phyloP scores from a whole-genome alignment of 2,329 filamentous ascomycete genomes.

The Penicillium olsonii region DNA sequence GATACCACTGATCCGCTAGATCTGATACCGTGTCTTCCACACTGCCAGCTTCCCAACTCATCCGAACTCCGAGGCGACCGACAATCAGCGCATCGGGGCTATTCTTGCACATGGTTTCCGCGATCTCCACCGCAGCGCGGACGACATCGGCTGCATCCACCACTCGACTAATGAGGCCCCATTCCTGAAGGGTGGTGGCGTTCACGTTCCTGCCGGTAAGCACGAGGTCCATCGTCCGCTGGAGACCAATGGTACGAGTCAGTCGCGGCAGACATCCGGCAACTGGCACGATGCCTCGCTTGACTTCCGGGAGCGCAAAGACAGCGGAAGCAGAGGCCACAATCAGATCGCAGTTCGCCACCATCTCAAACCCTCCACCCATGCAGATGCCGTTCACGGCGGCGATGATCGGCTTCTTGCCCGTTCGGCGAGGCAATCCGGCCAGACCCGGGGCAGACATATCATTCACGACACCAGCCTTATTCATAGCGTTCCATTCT shows the following conservation, averaged over 20 bases:
- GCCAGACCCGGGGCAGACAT: slow-evolving; percentile 60
- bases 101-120: slow-evolving; percentile 61
- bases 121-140: slow-evolving; percentile 56
- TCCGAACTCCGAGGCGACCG: slow-evolving; percentile 65
- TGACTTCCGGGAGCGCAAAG: slow-evolving; percentile 72
- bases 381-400: slow-evolving; percentile 75
- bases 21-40: slow-evolving; percentile 62
- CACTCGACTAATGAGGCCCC: slow-evolving; percentile 71
- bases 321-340: slow-evolving; percentile 50
- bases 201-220: slow-evolving; percentile 62
- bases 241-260: slow-evolving; percentile 64
- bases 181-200: slow-evolving; percentile 61
- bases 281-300: slow-evolving; percentile 68
- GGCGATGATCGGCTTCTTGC: slow-evolving; percentile 74
- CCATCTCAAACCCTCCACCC: slow-evolving; percentile 77
- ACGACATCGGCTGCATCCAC: slow-evolving; percentile 44
- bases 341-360: slow-evolving; percentile 71
- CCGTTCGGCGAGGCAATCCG: slow-evolving; percentile 64
- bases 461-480: slow-evolving; percentile 30
- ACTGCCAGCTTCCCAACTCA: slow-evolving; percentile 70
- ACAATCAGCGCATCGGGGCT: slow-evolving; percentile 75
- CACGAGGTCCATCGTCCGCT: slow-evolving; percentile 71
- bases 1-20: slow-evolving; percentile 60
- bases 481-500: slow-evolving; percentile 58
- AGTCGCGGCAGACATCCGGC: slow-evolving; percentile 71